phyloP scores from a whole-genome alignment of 139 green algal genomes.

The Tetraselmis chui region DNA sequence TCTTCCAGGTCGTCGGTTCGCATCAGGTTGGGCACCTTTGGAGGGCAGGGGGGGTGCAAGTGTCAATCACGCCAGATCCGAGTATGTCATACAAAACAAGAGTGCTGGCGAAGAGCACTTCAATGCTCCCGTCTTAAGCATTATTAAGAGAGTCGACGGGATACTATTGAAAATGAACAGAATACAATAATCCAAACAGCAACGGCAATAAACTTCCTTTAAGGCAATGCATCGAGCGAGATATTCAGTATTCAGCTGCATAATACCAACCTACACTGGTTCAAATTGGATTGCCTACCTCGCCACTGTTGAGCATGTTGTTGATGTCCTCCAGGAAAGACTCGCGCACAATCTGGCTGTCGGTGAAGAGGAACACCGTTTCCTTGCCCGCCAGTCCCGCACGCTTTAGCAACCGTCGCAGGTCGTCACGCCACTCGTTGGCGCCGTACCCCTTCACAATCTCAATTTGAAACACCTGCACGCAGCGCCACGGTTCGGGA shows the following conservation, averaged over 20 bases:
- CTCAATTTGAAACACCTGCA: constrained; percentile 59
- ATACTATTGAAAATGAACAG: no score
- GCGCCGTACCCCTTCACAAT: constrained; percentile 61
- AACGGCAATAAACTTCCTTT: no score
- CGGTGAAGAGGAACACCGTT: constrained; percentile 69
- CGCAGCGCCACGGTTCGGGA: constrained; percentile 4
- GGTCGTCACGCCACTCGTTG: constrained; percentile 55
- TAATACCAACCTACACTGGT: no score
- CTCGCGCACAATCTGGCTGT: constrained; percentile 78
- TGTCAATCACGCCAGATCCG: no score
- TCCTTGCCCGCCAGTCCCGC: constrained; percentile 63
- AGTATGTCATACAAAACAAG: no score
- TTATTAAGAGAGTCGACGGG: no score
- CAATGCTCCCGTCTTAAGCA: no score
- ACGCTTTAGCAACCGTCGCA: constrained; percentile 62
- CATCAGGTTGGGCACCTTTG: constrained; percentile 66
- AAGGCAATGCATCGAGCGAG: no score
- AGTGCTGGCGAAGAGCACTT: no score
- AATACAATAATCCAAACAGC: no score
- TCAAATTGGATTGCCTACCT: constrained; percentile 5
- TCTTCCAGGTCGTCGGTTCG: constrained; percentile 58
- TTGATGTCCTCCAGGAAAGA: constrained; percentile 81
- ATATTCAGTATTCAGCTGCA: no score
- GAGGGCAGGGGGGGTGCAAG: background rate
- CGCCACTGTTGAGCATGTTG: constrained; percentile 74